Base-by-base conservation (phyloP, 1,284 basidiomycete species). In the Cerioporus squamosus region DNA sequence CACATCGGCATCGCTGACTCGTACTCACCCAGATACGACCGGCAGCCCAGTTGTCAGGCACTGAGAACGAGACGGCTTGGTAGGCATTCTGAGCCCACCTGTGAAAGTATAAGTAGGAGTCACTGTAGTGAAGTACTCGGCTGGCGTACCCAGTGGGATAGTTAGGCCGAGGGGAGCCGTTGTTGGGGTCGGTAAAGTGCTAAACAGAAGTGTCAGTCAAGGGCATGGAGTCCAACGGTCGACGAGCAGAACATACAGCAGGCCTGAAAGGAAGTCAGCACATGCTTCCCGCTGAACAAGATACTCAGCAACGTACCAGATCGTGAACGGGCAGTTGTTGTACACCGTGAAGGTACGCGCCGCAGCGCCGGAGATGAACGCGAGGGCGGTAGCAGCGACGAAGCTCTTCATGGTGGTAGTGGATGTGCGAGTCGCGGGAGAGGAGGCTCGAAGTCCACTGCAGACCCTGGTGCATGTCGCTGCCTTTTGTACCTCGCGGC, bases 11-110 rank as follows among this genome's bases (percentile, higher is more conserved):
- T 2, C 7, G 2, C 22, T 20, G 20, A 20, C 17, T 18, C 8
- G 5, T 1, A 24, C 68, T 38, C 24, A 75, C 75, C 75, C 75
- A 77, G 60, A 77, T 77, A 53, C 76, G 73, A 24, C 75, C 76
- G 1, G 76, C 70, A 43, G 66, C 66, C 76, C 76, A 77, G 65
- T 75, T 72, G 60, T 76, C 68, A 5, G 75, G 75, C 2, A 76
- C 74, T 14, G 53, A 53, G 68, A 77, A 76, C n/a, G 64, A 64
- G 17, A 73, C 71, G 5, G 56, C 18, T 31, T 71, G 68, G 59
- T 64, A 71, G 7, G 73, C 66, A 18, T 22, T 55, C 22, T 72
- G 72, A 51, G 71, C 67, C 75, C 74, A 77, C 10, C 72, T 71
- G 44, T 49, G 22, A 14, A 47, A 17, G 5, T 33, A n/a, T 29